A percentile compares a stretch with the other conserved stretches of the same genome.
These are phyloP conservation scores for Lasiosphaeriaceae sp. DNA, from an alignment of 495 filamentous ascomycete genomes.

Conservation along the genomic window DNA sequence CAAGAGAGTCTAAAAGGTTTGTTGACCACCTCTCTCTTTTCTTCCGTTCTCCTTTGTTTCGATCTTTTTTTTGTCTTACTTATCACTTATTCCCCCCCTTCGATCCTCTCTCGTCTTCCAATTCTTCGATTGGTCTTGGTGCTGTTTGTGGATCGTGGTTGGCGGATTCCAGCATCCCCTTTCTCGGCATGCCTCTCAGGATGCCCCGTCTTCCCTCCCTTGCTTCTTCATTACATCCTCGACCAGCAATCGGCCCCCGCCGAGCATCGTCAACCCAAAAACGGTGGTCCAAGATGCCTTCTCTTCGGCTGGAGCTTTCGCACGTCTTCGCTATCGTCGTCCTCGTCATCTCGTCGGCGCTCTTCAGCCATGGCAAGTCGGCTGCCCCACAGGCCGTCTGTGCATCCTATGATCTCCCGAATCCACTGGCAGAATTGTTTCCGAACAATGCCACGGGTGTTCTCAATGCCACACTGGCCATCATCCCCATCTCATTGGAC, in stretches of 20 bases:
- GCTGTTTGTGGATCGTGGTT: constrained; percentile 7
- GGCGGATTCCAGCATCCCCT: constrained; percentile 6
- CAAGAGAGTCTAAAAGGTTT: constrained; percentile 12
- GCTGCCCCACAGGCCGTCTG: constrained; percentile 27
- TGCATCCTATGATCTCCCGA: constrained; percentile 30
- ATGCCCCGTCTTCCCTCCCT: constrained; percentile 26
- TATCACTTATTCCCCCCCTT: constrained; percentile 2
- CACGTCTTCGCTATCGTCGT: constrained; percentile 21
- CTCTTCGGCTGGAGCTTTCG: constrained; percentile 20
- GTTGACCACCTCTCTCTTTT: constrained; percentile 3
- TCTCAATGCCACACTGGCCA: constrained; percentile 37
- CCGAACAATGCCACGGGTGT: constrained; percentile 38
- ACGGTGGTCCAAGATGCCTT: constrained; percentile 18
- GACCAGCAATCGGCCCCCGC: constrained; percentile 11
- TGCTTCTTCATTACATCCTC: constrained; percentile 7
- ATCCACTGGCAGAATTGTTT: constrained; percentile 32
- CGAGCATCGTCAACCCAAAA: constrained; percentile 20
- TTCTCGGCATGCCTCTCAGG: constrained; percentile 22
- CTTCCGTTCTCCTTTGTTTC: constrained; percentile 4
- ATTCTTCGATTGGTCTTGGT: not conserved
- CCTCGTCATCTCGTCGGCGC: constrained; percentile 20
- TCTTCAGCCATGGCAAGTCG: constrained; percentile 22
- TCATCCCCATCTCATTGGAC: constrained; percentile 37
- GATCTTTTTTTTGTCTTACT: constrained; percentile 7
- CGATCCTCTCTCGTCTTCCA: not conserved